Conservation (phyloP, 106 monocot genomes). For the Chionographis japonica region DNA sequence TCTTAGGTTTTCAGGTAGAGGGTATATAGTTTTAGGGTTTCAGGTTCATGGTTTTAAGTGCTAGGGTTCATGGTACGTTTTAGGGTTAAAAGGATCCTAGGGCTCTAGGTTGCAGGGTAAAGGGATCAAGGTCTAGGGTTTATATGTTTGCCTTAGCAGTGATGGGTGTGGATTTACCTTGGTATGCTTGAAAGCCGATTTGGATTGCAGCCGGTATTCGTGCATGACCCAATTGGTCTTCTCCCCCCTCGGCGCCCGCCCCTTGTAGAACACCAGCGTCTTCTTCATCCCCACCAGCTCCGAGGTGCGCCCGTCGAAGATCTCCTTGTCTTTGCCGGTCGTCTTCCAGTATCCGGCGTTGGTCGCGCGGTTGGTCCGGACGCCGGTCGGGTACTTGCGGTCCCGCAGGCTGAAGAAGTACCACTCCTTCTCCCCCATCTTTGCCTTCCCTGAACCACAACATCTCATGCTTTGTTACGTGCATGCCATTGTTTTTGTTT, state of each 20-base stretch:
- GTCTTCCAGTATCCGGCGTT: slow-evolving; percentile 54
- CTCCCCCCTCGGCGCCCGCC: slow-evolving; percentile 47
- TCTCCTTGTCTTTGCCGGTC: slow-evolving; percentile 51
- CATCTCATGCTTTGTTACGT: no score
- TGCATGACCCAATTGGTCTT: slow-evolving; percentile 62
- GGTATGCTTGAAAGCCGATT: slow-evolving; percentile 25
- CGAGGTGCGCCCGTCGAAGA: slow-evolving; percentile 11
- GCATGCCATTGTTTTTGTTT: no score
- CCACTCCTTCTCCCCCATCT: slow-evolving; percentile 56
- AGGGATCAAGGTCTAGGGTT: no score
- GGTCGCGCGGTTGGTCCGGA: slow-evolving; percentile 48
- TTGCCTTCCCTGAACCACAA: slow-evolving; percentile 25
- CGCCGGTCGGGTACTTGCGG: slow-evolving; percentile 49
- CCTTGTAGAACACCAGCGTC: slow-evolving; percentile 51
- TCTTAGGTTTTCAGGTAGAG: no score
- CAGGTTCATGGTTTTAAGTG: no score
- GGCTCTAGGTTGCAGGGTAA: no score
- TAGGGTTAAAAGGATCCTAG: no score
- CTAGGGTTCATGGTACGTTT: no score
- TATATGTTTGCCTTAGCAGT: no score
- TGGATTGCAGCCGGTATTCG: slow-evolving; percentile 36
- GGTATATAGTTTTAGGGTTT: no score
- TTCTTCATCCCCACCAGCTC: slow-evolving; percentile 52
- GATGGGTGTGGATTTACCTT: slow-evolving; percentile 18
- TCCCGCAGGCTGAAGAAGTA: slow-evolving; percentile 56